A percentile compares a stretch with the other conserved stretches of the same genome.
These are phyloP conservation scores for Wickerhamomyces bisporus DNA, from an alignment of 805 yeast species.

Conservation along the genomic window DNA sequence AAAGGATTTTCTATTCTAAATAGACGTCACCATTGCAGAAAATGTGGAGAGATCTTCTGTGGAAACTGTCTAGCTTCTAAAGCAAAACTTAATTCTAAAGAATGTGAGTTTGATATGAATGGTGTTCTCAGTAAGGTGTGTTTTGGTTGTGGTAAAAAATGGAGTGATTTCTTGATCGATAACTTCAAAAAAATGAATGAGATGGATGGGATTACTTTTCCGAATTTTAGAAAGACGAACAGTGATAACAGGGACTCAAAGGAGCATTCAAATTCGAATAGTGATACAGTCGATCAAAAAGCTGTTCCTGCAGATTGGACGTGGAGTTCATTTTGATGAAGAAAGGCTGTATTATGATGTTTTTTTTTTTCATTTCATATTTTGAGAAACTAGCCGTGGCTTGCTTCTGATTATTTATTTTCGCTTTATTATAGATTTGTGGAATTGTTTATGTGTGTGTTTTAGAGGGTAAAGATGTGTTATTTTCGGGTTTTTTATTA, in stretches of 20 bases:
- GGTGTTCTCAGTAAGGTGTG: slow-evolving; percentile 60
- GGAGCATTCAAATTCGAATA: too few relatives aligned
- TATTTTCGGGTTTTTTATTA: too few relatives aligned
- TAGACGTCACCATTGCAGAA: slow-evolving; percentile 67
- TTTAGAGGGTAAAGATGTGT: too few relatives aligned
- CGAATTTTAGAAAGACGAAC: slow-evolving; percentile 9
- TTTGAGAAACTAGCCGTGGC: too few relatives aligned
- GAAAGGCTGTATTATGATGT: neutral
- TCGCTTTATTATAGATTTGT: too few relatives aligned
- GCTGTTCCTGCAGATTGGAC: slow-evolving; percentile 62
- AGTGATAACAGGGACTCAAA: too few relatives aligned
- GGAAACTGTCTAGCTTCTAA: slow-evolving; percentile 49
- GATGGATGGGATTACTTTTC: slow-evolving; percentile 9
- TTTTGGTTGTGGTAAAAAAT: slow-evolving; percentile 48
- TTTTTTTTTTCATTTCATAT: neutral
- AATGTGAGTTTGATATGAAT: slow-evolving; percentile 42
- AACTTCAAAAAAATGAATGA: slow-evolving; percentile 17
- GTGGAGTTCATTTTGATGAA: slow-evolving; percentile 50
- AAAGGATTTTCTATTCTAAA: slow-evolving; percentile 59
- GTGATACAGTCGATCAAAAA: slow-evolving; percentile 2
- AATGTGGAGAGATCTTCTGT: slow-evolving; percentile 69
- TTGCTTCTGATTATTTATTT: too few relatives aligned
- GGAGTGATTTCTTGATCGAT: slow-evolving; percentile 34
- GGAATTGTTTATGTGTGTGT: too few relatives aligned
- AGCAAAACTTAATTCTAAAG: slow-evolving; percentile 35